Percentiles rank a stretch among this genome's conserved stretches.
Conservation (phyloP, 2,329 filamentous ascomycete genomes). For the Colletotrichum graminicola region DNA sequence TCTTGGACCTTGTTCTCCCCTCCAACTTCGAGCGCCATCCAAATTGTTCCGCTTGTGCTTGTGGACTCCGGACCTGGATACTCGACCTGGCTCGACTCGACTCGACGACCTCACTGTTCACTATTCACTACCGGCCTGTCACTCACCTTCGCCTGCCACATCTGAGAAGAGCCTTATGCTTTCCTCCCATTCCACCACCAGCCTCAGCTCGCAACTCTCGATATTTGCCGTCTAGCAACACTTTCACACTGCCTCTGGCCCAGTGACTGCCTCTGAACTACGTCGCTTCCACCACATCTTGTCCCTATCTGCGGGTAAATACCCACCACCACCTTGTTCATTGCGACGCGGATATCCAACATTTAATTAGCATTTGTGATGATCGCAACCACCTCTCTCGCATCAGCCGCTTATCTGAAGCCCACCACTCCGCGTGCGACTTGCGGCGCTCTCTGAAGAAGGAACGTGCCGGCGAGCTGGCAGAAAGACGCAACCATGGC, state of each 20-base stretch:
- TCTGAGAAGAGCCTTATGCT: conserved; percentile 15
- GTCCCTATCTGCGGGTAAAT: conserved; percentile 9
- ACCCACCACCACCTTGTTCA: conserved; percentile 5
- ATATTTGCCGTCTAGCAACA: neutral
- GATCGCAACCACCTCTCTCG: conserved; percentile 30
- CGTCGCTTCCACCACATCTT: conserved; percentile 10
- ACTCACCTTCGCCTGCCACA: neutral
- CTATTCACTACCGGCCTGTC: neutral
- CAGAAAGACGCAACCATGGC: conserved; percentile 36
- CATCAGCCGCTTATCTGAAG: conserved; percentile 23
- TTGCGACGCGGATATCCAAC: conserved; percentile 6
- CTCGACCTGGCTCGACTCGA: neutral
- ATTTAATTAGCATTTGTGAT: conserved; percentile 32
- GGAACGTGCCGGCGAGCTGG: neutral
- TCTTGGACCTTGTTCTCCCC: conserved; percentile 17
- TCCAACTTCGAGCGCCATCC: conserved; percentile 17
- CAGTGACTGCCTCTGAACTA: conserved; percentile 3
- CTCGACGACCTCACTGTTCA: conserved; percentile 7
- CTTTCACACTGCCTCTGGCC: neutral
- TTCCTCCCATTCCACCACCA: conserved; percentile 18
- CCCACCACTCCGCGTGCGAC: conserved; percentile 13
- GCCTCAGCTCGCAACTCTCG: neutral
- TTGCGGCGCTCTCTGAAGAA: neutral
- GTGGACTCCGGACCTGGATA: neutral
- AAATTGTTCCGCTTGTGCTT: neutral